phyloP scores from a whole-genome alignment of 2,329 filamentous ascomycete genomes.

The Alternaria infectoria region DNA sequence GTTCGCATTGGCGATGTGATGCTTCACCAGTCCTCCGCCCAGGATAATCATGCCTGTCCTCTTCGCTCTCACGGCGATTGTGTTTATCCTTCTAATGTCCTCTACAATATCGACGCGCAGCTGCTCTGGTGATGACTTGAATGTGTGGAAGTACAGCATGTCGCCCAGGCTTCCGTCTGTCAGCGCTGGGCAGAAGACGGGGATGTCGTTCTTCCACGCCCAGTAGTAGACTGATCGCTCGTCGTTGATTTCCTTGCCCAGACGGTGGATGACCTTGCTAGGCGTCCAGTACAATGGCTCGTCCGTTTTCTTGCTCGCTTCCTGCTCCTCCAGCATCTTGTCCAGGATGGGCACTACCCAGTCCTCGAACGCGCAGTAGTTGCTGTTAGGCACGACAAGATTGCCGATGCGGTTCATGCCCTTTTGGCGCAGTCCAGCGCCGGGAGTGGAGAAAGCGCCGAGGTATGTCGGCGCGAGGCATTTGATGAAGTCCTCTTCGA shows the following conservation, averaged over 20 bases:
- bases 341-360: conserved; percentile 97
- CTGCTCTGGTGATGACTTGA: conserved; percentile 81
- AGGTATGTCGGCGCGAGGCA: conserved; percentile 94
- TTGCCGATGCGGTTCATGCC: conserved; percentile 97
- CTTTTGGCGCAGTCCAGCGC: conserved; percentile 78
- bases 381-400: conserved; percentile 91
- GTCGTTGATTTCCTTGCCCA: conserved; percentile 94
- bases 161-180: conserved; percentile 95
- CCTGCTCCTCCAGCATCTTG: conserved; percentile 90
- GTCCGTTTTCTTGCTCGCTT: conserved; percentile 71
- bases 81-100: conserved; percentile 93
- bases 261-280: conserved; percentile 84
- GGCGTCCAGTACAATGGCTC: conserved; percentile 89
- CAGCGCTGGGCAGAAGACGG: conserved; percentile 93
- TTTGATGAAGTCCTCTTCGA: conserved; percentile 99
- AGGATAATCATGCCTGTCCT: conserved; percentile 93
- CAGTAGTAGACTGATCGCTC: conserved; percentile 94
- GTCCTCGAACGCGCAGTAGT: conserved; percentile 97
- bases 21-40: conserved; percentile 94
- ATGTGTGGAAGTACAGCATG: conserved; percentile 99
- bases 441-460: conserved; percentile 79
- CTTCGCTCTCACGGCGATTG: conserved; percentile 84
- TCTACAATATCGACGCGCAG: conserved; percentile 90
- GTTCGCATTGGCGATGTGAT: conserved; percentile 97
- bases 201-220: conserved; percentile 96